These are phyloP conservation scores for Ilex asprella DNA, from an alignment of 257 asterid species.

Conservation along the genomic window DNA sequence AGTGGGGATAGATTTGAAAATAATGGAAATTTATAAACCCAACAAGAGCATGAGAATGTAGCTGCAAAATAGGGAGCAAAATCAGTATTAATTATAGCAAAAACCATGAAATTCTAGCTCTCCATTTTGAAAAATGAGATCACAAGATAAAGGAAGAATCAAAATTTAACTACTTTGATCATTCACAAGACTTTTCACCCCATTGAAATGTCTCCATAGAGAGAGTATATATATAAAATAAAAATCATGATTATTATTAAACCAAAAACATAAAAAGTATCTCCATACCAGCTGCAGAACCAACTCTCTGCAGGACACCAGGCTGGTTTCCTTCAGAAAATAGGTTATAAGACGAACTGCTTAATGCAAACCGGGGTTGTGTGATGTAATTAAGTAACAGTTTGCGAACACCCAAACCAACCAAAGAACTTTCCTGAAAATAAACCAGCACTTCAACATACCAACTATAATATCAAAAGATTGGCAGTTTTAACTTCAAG, in stretches of 20 bases:
- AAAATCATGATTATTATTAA: slow-evolving; percentile 6
- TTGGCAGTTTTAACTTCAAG: background rate
- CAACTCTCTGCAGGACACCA: slow-evolving; percentile 81
- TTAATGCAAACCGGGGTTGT: slow-evolving; percentile 45
- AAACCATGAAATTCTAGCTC: background rate
- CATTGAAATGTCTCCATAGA: background rate
- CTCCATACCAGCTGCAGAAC: slow-evolving; percentile 87
- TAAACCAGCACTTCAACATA: slow-evolving; percentile 11
- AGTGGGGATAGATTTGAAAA: background rate
- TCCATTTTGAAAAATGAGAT: background rate
- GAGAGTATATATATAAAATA: background rate
- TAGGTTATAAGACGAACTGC: slow-evolving; percentile 44
- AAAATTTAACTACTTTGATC: background rate
- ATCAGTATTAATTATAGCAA: background rate
- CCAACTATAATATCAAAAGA: background rate
- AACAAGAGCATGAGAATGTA: background rate
- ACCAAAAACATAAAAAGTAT: slow-evolving; percentile 5
- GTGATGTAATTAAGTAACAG: slow-evolving; percentile 70
- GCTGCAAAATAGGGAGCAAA: background rate
- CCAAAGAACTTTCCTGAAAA: slow-evolving; percentile 70
- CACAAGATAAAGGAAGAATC: background rate
- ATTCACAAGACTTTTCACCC: background rate
- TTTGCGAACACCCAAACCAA: slow-evolving; percentile 53
- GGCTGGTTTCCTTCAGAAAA: slow-evolving; percentile 66
- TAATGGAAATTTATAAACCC: background rate